Evolutionary conservation across 768 basidiomycete species (phyloP).

Genomic region (Leccinum imitatum): DNA sequence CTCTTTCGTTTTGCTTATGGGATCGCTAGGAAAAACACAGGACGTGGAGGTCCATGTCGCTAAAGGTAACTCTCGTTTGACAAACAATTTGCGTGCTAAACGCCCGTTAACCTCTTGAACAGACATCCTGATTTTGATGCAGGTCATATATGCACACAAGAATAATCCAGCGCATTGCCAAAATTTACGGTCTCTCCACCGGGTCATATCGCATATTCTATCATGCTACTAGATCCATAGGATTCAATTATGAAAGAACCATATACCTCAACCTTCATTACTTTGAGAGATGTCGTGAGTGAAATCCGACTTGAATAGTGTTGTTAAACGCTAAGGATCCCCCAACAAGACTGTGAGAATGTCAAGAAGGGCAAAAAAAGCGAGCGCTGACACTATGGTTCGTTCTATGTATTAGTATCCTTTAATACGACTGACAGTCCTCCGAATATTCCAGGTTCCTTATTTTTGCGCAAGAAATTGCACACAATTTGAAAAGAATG

Average conservation of each 20-base stretch:
- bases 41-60: constrained; percentile 58
- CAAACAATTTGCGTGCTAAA: not conserved
- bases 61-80: constrained; percentile 41
- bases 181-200: constrained; percentile 68
- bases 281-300: constrained; percentile 81
- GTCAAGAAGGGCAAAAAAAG: not conserved
- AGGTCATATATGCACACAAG: constrained; percentile 49
- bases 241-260: constrained; percentile 82
- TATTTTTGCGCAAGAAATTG: not conserved
- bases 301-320: not conserved
- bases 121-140: constrained; percentile 55
- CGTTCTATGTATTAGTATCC: not conserved
- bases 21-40: constrained; percentile 44
- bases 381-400: constrained; percentile 4
- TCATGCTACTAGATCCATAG: constrained; percentile 74
- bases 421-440: not conserved
- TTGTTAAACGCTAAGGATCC: not conserved
- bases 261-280: constrained; percentile 85
- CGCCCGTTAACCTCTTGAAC: not conserved
- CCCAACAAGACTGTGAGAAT: constrained; percentile 3
- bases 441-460: not conserved
- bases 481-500: no score
- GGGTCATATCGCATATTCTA: constrained; percentile 80
- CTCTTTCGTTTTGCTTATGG: constrained; percentile 20
- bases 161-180: constrained; percentile 46